Evolutionary conservation across 495 filamentous ascomycete genomes (phyloP).

Genomic region (Penicillium coprophilum): DNA sequence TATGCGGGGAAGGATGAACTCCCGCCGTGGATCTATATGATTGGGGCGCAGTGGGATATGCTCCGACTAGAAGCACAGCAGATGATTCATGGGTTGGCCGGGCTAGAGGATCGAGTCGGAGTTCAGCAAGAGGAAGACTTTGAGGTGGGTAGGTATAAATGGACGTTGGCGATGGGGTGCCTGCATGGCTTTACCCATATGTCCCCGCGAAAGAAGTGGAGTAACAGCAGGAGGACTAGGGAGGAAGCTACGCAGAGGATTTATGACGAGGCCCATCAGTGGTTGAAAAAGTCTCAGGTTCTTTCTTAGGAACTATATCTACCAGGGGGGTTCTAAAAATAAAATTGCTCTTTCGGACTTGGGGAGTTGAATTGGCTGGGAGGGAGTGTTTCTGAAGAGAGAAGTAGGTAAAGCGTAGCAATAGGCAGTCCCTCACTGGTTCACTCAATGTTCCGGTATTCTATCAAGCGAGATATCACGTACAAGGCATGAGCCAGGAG

Average conservation of each 20-base stretch:
- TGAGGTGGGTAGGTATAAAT: slow-evolving; percentile 31
- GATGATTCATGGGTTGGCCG: slow-evolving; percentile 37
- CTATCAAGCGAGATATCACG: no score
- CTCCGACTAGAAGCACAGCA: slow-evolving; percentile 31
- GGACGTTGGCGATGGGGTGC: slow-evolving; percentile 29
- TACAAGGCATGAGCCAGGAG: no score
- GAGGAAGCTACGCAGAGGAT: slow-evolving; percentile 19
- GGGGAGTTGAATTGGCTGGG: background rate
- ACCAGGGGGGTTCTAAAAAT: background rate
- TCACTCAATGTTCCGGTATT: no score
- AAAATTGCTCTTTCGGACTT: background rate
- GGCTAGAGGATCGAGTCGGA: slow-evolving; percentile 15
- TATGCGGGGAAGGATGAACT: slow-evolving; percentile 34
- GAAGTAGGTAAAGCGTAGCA: no score
- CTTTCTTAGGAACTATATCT: background rate
- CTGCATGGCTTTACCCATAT: slow-evolving; percentile 31
- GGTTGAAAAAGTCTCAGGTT: slow-evolving; percentile 23
- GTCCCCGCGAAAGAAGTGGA: slow-evolving; percentile 1
- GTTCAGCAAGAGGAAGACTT: slow-evolving; percentile 22
- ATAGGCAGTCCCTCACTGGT: no score
- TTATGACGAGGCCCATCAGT: slow-evolving; percentile 24
- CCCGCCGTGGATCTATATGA: slow-evolving; percentile 32
- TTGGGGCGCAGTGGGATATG: slow-evolving; percentile 34
- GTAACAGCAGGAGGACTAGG: slow-evolving; percentile 6
- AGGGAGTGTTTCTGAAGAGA: background rate